Conservation (phyloP, 495 filamentous ascomycete genomes). For the Annulohypoxylon maeteangense region DNA sequence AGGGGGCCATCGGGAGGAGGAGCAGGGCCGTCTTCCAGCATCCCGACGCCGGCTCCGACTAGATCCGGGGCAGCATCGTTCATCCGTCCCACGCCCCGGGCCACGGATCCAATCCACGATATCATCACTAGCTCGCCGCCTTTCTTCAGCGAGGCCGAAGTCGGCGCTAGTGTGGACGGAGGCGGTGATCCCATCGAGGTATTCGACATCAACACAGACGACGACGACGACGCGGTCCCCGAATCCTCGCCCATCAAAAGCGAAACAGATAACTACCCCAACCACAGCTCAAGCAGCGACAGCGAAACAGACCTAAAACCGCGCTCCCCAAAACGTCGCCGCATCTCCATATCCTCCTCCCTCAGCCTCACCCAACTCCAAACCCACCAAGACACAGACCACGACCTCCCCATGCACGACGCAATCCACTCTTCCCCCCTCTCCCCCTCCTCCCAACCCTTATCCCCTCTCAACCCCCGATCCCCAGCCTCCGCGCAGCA, state of each 20-base stretch:
- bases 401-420: slow-evolving; percentile 17
- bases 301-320: slow-evolving; percentile 15
- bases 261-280: background rate
- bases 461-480: slow-evolving; percentile 1
- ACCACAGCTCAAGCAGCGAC: slow-evolving; percentile 12
- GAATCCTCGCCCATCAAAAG: slow-evolving; percentile 40
- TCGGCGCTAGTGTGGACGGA: background rate
- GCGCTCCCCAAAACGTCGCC: slow-evolving; percentile 39
- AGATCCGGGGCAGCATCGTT: slow-evolving; percentile 23
- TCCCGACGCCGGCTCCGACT: slow-evolving; percentile 29
- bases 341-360: slow-evolving; percentile 43
- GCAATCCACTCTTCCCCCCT: background rate
- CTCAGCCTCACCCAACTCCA: background rate
- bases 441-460: background rate
- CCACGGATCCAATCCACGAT: slow-evolving; percentile 36
- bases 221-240: slow-evolving; percentile 39
- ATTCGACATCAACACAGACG: slow-evolving; percentile 36
- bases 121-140: slow-evolving; percentile 44
- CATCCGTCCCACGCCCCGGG: slow-evolving; percentile 37
- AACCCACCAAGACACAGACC: slow-evolving; percentile 4
- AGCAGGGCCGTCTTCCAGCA: slow-evolving; percentile 42
- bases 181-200: slow-evolving; percentile 50
- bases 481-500: background rate
- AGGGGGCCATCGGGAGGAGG: slow-evolving; percentile 13
- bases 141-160: background rate